Base-by-base conservation (phyloP, 352 stramenopile species). In the Blastocystis sp. region DNA sequence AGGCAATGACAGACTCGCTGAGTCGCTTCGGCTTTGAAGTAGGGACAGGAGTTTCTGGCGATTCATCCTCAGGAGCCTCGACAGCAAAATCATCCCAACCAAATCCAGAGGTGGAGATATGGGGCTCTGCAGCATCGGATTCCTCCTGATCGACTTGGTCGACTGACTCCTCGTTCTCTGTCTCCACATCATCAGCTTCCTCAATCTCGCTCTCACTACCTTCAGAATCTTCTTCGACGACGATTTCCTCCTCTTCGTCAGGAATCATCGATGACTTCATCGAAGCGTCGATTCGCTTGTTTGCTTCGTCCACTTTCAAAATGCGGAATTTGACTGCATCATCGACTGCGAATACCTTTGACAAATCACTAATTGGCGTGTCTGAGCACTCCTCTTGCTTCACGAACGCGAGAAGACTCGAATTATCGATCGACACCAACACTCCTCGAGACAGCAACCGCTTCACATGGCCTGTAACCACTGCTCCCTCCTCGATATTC, bases 351-450 rank as follows among this genome's bases (percentile, higher is more conserved):
- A 76, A 79, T 0, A 89, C 37, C n/a, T 53, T 43, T 7, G 11
- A 24, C n/a, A 78, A 8, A n/a, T 76, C 43, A 18, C n/a, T 24
- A n/a, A 50, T 34, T 8, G 50, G 47, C 0, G 50, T 43, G 24
- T 85, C 73, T 4, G 47, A 50, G 56, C 73, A 85, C 3, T 85
- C 55, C 78, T 89, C 50, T 8, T 55, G n/a, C 0, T 76, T n/a
- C 54, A n/a, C 66, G 16, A 76, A 24, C 5, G 53, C 78, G 24
- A 6, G 11, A 20, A 78, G 30, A 11, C 0, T 18, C 8, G 45
- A 55, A 43, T 66, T 47, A 2, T 68, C 24, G 18, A 85, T 24
- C 0, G 13, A 34, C 11, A 85, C 1, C n/a, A 65, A 9, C 54
- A 85, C n/a, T 18, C 20, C 53, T 20, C 47, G 24, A 20, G 50